phyloP scores from a whole-genome alignment of 441 rosid genomes.

The Syzygium malaccense region DNA sequence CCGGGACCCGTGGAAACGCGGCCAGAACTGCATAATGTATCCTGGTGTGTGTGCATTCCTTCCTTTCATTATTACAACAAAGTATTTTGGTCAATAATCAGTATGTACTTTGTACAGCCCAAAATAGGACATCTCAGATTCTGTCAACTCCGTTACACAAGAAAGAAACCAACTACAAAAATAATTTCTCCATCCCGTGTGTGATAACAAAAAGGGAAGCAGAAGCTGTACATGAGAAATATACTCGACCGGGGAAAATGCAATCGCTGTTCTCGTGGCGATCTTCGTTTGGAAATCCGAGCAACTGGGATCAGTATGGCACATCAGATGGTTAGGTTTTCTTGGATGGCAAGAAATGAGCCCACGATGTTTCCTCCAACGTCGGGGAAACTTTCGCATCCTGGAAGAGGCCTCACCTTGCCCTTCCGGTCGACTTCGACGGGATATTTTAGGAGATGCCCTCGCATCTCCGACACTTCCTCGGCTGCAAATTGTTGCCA shows the following conservation, averaged over 20 bases:
- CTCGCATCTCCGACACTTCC: constrained; percentile 75
- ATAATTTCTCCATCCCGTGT: background rate
- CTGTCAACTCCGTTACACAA: background rate
- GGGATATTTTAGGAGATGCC: constrained; percentile 84
- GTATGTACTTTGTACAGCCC: background rate
- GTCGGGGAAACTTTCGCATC: constrained; percentile 73
- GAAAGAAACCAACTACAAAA: background rate
- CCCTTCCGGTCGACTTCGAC: constrained; percentile 80
- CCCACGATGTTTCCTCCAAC: constrained; percentile 84
- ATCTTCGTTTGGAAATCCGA: background rate
- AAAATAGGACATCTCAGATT: background rate
- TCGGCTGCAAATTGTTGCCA: constrained; percentile 74
- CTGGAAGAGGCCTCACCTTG: constrained; percentile 71
- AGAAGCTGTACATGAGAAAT: background rate
- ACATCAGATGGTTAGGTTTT: constrained; percentile 74
- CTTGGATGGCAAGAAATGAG: constrained; percentile 85
- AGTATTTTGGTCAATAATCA: background rate
- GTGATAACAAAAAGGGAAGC: background rate
- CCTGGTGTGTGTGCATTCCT: background rate
- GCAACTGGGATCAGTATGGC: background rate
- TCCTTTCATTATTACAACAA: background rate
- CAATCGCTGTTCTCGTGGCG: background rate
- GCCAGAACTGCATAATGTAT: background rate
- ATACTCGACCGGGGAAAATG: background rate
- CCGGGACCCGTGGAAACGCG: background rate